Evolutionary conservation across 495 filamentous ascomycete species (phyloP), one percentile per base, ranked within the genome.

Genomic region (Podospora pseudocomata): DNA sequence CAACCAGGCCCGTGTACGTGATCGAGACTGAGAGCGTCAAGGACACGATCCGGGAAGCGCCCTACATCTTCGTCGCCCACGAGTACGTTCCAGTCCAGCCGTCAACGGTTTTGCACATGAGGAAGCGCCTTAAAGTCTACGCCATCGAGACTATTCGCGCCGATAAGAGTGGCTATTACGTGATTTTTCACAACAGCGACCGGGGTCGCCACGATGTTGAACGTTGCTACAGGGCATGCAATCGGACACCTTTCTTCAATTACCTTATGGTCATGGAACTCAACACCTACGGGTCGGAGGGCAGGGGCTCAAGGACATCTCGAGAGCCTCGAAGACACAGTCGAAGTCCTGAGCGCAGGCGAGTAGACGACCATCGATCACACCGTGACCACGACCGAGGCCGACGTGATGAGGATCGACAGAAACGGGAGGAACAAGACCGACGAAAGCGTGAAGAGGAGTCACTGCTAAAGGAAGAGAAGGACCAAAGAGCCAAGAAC

Each of bases 191-290:
- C 60, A 90, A 92, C 70, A 90, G 86, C 16, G 82, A 84, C 34
- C 78, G 85, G 49, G 96, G 96, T 20, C 88, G 94, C 67, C 82
- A 89, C 60, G 92, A 97, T 76, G 89, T 91, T 13, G 87, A 89
- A 44, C 85, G 88, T 57, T 97, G 94, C 76, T 92, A 85, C 71
- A 82, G 86, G 63, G 81, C 87, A 49, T 90, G 89, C 65, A 86
- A 97, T 76, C 88, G 89, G 75, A 87, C 87, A 28, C 83, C 87
- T 1, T 85, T 99, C 59, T 98, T 99, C 82, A 97, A 88, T 5
- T 98, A 97, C 74, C 87, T 85, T 64, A 92, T 99, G 92, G 87
- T 87, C 56, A 97, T 99, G 94, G 89, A 93, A 74, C 88, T 88
- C 69, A 88, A 93, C 80, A 86, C 55, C 78, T 86, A 72, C 86